These are phyloP conservation scores for Lichtheimia hyalospora DNA, from an alignment of 371 early-diverging fungal species.

Conservation along the genomic window DNA sequence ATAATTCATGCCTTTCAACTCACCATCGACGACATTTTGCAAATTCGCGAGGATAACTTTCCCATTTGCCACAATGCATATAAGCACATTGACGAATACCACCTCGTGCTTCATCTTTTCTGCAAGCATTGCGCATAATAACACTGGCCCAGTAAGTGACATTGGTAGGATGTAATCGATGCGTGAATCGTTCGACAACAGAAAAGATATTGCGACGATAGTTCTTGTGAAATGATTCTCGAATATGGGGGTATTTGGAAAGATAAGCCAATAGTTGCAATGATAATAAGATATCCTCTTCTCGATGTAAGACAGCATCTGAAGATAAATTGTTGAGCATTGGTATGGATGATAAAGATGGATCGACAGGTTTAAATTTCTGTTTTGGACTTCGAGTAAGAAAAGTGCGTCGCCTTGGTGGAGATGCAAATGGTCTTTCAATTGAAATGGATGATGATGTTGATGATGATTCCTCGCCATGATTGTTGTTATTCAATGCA, in stretches of 20 bases:
- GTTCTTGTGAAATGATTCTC: constrained; percentile 63
- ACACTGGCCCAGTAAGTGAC: constrained; percentile 77
- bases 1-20: background rate
- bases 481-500: background rate
- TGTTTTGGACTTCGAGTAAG: constrained; percentile 18
- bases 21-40: constrained; percentile 76
- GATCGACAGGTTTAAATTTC: constrained; percentile 14
- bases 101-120: constrained; percentile 69
- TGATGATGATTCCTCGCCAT: background rate
- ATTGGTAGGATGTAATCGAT: constrained; percentile 59
- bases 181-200: constrained; percentile 71
- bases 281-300: constrained; percentile 79
- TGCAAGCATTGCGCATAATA: constrained; percentile 79
- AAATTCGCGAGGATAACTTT: constrained; percentile 69
- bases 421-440: constrained; percentile 1
- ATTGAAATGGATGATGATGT: background rate
- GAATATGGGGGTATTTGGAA: constrained; percentile 75
- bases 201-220: constrained; percentile 65
- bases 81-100: constrained; percentile 75
- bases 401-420: constrained; percentile 25
- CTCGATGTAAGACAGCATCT: constrained; percentile 65
- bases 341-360: constrained; percentile 20
- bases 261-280: constrained; percentile 84
- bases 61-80: constrained; percentile 75
- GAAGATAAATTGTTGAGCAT: constrained; percentile 23